Conservation (phyloP, 257 asterid species). For the Dorcoceras hygrometricum region DNA sequence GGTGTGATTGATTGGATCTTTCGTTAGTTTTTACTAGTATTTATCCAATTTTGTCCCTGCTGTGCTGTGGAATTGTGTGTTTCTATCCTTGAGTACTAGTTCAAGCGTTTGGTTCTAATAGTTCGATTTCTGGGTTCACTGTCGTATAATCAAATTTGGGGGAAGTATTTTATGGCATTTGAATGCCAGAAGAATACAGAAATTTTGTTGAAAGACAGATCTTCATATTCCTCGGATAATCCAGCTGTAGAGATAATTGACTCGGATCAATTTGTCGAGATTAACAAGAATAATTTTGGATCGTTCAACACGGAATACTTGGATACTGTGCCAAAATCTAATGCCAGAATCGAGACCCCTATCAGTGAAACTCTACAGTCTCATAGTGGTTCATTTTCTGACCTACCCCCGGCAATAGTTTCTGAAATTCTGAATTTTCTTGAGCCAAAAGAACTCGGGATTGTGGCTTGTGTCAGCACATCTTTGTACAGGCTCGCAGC, state of each 20-base stretch:
- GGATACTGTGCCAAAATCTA: constrained; percentile 24
- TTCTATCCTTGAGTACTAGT: constrained; percentile 10
- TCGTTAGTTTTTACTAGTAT: neutral
- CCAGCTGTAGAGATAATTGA: constrained; percentile 27
- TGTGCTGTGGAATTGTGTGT: constrained; percentile 10
- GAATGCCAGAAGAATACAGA: constrained; percentile 68
- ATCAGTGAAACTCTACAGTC: constrained; percentile 32
- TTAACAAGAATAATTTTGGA: constrained; percentile 22
- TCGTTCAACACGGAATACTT: constrained; percentile 29
- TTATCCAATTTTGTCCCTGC: constrained; percentile 8
- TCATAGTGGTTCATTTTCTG: constrained; percentile 44
- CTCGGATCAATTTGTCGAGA: constrained; percentile 30
- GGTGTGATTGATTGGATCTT: constrained; percentile 52
- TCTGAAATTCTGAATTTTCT: constrained; percentile 78
- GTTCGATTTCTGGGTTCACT: constrained; percentile 19
- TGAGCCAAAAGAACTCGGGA: constrained; percentile 87
- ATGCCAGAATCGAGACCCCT: constrained; percentile 36
- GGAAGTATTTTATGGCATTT: constrained; percentile 71
- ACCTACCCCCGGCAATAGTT: constrained; percentile 76
- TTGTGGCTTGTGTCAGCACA: constrained; percentile 76
- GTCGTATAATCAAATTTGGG: constrained; percentile 16
- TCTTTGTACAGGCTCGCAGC: constrained; percentile 65
- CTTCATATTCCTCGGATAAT: constrained; percentile 35
- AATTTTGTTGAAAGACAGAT: constrained; percentile 30
- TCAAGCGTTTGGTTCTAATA: constrained; percentile 6